Conservation (phyloP, 495 filamentous ascomycete genomes). For the Gamarada debralockiae region DNA sequence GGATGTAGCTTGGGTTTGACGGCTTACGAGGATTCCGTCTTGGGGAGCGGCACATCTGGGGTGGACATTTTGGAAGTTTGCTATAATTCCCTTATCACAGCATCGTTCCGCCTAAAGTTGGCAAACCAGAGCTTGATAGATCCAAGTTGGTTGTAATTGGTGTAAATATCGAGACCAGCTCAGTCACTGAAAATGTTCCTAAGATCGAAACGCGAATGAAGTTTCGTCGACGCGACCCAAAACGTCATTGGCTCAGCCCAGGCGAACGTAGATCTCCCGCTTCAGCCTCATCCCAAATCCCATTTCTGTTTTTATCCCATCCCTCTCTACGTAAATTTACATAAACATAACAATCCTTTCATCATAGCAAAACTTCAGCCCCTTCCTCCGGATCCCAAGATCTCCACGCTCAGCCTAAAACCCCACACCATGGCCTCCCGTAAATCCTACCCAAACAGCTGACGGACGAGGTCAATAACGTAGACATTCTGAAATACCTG, state of each 20-base stretch:
- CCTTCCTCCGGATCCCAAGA: no score
- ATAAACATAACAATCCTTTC: no score
- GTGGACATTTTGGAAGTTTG: conserved; percentile 25
- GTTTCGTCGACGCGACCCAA: conserved; percentile 2
- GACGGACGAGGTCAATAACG: neutral
- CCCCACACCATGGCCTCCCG: neutral
- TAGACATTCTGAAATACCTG: neutral
- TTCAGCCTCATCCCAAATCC: neutral
- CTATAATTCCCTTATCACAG: conserved; percentile 1
- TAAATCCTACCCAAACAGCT: neutral
- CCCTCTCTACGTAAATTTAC: no score
- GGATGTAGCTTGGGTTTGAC: neutral
- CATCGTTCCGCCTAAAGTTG: neutral
- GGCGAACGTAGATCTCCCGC: no score
- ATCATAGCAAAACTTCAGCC: no score
- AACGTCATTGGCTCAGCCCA: conserved; percentile 14
- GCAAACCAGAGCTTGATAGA: neutral
- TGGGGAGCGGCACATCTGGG: conserved; percentile 37
- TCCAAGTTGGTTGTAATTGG: neutral
- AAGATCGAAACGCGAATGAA: conserved; percentile 1
- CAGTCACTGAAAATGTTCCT: neutral
- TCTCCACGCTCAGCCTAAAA: neutral
- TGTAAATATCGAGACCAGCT: conserved; percentile 7
- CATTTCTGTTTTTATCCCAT: no score
- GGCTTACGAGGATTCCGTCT: conserved; percentile 44